Evolutionary conservation across 495 filamentous ascomycete genomes (phyloP).

Genomic region (Penicillium dipodomyicola): DNA sequence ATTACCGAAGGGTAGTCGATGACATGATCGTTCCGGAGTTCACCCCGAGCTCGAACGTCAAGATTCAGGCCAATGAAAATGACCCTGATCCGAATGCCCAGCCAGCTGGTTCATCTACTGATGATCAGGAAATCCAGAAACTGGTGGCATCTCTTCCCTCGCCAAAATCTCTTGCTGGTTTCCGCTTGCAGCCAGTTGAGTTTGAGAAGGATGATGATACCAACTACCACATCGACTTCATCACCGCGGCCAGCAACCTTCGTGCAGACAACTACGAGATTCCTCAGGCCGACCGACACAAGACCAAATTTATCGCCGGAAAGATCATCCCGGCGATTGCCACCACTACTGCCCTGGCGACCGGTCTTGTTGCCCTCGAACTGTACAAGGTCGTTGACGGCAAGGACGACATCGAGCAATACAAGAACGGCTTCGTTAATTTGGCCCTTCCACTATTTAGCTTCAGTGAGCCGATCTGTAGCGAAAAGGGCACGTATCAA

Average conservation of each 20-base stretch:
- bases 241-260: slow-evolving; percentile 93
- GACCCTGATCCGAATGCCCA: slow-evolving; percentile 90
- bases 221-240: slow-evolving; percentile 99
- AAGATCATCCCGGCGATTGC: slow-evolving; percentile 99
- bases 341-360: slow-evolving; percentile 93
- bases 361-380: slow-evolving; percentile 88
- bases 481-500: slow-evolving; percentile 84
- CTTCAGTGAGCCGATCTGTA: slow-evolving; percentile 93
- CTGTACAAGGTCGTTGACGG: slow-evolving; percentile 96
- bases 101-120: slow-evolving; percentile 56
- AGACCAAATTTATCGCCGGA: slow-evolving; percentile 99
- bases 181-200: slow-evolving; percentile 86
- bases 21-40: slow-evolving; percentile 98
- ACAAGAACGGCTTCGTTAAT: slow-evolving; percentile 99
- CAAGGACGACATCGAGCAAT: slow-evolving; percentile 91
- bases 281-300: slow-evolving; percentile 83
- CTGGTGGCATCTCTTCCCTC: slow-evolving; percentile 68
- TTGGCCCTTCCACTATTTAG: slow-evolving; percentile 95
- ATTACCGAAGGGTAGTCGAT: slow-evolving; percentile 75
- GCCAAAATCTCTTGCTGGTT: slow-evolving; percentile 75
- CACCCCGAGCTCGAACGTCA: slow-evolving; percentile 84
- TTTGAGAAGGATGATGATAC: slow-evolving; percentile 99
- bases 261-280: slow-evolving; percentile 98
- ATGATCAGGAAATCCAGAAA: slow-evolving; percentile 66
- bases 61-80: slow-evolving; percentile 94